Conservation (phyloP, 2,329 filamentous ascomycete species). For the Paecilomyces formosus region DNA sequence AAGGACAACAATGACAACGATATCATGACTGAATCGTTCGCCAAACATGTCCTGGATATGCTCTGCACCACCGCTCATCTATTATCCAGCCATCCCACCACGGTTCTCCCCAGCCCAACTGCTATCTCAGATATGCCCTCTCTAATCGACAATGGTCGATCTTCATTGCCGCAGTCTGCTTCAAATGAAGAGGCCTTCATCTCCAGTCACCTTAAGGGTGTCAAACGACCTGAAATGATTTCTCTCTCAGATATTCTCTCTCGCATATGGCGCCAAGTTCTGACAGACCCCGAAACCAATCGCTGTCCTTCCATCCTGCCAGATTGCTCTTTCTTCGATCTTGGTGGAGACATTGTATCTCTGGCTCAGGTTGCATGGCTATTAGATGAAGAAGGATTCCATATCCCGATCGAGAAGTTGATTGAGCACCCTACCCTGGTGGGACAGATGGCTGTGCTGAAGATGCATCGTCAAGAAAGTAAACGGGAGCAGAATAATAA, state of each 20-base stretch:
- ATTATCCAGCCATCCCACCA: slow-evolving; percentile 28
- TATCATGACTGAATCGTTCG: slow-evolving; percentile 23
- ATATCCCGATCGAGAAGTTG: slow-evolving; percentile 32
- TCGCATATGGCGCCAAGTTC: slow-evolving; percentile 33
- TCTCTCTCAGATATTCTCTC: slow-evolving; percentile 32
- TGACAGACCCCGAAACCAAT: slow-evolving; percentile 17
- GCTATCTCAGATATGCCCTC: slow-evolving; percentile 24
- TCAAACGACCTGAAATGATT: slow-evolving; percentile 30
- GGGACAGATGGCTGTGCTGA: slow-evolving; percentile 31
- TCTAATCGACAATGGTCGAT: slow-evolving; percentile 9
- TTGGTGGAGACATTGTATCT: slow-evolving; percentile 35
- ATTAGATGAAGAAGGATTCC: slow-evolving; percentile 32
- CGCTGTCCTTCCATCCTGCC: slow-evolving; percentile 22
- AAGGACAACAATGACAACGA: background rate
- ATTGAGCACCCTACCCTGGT: slow-evolving; percentile 35
- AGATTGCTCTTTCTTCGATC: slow-evolving; percentile 34
- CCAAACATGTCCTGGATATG: slow-evolving; percentile 30
- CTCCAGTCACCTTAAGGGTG: slow-evolving; percentile 27
- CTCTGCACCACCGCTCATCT: slow-evolving; percentile 30
- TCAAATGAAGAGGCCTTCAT: slow-evolving; percentile 24
- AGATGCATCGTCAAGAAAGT: slow-evolving; percentile 12
- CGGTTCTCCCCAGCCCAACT: slow-evolving; percentile 23
- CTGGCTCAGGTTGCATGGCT: slow-evolving; percentile 35
- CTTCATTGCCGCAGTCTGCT: background rate
- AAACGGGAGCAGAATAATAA: slow-evolving; percentile 12